Percentiles rank a stretch among this genome's conserved stretches.
Conservation (phyloP, 2,329 filamentous ascomycete genomes). For the Arthrobotrys musiformis region DNA sequence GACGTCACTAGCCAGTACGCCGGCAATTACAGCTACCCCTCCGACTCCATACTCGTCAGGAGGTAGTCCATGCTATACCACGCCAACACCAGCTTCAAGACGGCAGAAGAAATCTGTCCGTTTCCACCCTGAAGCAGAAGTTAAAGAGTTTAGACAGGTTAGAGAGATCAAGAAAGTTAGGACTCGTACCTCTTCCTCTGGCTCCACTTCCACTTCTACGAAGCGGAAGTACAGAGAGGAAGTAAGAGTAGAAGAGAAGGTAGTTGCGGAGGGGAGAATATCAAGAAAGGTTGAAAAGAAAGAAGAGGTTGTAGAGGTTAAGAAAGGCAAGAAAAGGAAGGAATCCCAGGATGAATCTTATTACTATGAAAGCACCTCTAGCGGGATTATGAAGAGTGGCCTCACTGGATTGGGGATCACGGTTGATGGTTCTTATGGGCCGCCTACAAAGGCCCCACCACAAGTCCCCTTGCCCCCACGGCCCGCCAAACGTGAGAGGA, state of each 20-base stretch:
- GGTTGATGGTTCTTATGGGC: conserved; percentile 41
- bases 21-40: conserved; percentile 44
- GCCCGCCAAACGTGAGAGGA: conserved; percentile 47
- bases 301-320: conserved; percentile 44
- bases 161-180: conserved; percentile 39
- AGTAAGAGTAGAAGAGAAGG: conserved; percentile 25
- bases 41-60: conserved; percentile 47
- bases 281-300: conserved; percentile 31
- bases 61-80: conserved; percentile 53
- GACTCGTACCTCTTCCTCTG: conserved; percentile 30
- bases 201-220: conserved; percentile 26
- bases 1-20: conserved; percentile 34
- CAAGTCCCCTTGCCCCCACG: conserved; percentile 33
- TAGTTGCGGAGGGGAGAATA: conserved; percentile 20
- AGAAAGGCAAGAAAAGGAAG: conserved; percentile 54
- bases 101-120: conserved; percentile 53
- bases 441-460: conserved; percentile 37
- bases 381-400: conserved; percentile 39
- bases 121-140: conserved; percentile 44
- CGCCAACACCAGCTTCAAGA: conserved; percentile 29
- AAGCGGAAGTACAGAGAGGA: conserved; percentile 33
- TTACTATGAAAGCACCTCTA: conserved; percentile 29
- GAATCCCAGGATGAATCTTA: conserved; percentile 53
- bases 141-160: conserved; percentile 51
- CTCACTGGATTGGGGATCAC: conserved; percentile 51